Evolutionary conservation across 1,284 basidiomycete genomes (phyloP).

Genomic region (Trichosporon faecale): DNA sequence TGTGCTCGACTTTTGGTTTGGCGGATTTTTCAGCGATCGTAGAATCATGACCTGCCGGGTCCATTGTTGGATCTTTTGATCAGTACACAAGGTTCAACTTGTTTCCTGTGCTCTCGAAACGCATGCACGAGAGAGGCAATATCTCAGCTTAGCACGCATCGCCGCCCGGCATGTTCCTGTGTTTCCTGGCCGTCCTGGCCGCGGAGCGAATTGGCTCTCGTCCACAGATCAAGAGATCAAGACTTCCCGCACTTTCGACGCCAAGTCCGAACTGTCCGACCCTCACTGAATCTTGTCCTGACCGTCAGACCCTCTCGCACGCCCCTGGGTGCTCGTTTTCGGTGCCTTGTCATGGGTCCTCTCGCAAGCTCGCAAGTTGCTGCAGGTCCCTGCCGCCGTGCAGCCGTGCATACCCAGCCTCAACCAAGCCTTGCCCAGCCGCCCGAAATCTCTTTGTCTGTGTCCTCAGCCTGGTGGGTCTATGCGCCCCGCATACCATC

Average conservation of each 20-base stretch:
- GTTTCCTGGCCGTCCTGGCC: not conserved
- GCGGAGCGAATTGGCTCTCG: not conserved
- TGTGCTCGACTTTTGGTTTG: not conserved
- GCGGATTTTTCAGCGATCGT: not conserved
- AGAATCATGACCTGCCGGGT: not conserved
- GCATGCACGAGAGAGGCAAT: not conserved
- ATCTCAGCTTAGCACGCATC: not conserved
- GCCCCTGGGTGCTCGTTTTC: not conserved
- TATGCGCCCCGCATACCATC: not conserved
- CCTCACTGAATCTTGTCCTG: not conserved
- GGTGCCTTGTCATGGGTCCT: slow-evolving; percentile 1
- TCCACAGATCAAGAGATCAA: not conserved
- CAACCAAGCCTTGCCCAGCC: not conserved
- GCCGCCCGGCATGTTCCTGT: not conserved
- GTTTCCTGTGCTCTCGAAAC: slow-evolving; percentile 4
- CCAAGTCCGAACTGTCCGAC: slow-evolving; percentile 10
- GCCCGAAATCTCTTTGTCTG: not conserved
- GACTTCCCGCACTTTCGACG: not conserved
- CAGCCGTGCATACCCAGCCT: slow-evolving; percentile 9
- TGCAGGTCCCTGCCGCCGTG: not conserved
- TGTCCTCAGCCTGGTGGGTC: not conserved
- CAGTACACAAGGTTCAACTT: not conserved
- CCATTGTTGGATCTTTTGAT: not conserved
- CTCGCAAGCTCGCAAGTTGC: not conserved
- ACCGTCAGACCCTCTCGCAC: slow-evolving; percentile 1